Evolutionary conservation across 371 early-diverging fungal species (phyloP), one percentile per base, ranked within the genome.

Genomic region (Choanephora cucurbitarum): DNA sequence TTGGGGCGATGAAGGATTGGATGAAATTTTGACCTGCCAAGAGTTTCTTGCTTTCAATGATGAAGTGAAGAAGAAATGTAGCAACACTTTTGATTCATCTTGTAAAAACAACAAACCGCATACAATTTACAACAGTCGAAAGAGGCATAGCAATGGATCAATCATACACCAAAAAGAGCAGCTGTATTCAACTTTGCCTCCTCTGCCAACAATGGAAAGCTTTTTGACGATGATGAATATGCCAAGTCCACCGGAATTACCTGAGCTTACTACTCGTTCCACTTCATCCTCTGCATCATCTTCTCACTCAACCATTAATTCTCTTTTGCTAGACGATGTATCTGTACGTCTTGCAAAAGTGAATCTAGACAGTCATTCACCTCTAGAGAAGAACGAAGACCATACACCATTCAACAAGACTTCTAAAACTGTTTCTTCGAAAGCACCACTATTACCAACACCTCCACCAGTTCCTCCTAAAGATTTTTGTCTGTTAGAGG

Each of bases 81-180:
- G 15, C 24, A 40, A n/a, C 37, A 40, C 6, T 39, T 51, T 21
- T 21, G 34, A 15, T 44, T 24, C 14, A 23, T 18, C n/a, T 7
- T 39, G 22, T 19, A n/a, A n/a, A n/a, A n/a, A n/a, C n/a, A n/a
- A n/a, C n/a, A n/a, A 22, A 31, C 14, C n/a, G 10, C 34, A 39
- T 5, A 19, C 39, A 15, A 19, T 39, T 13, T 22, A 81, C 8
- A 72, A 51, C 8, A 76, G 73, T 14, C 60, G 83, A 7, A 59
- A 77, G 44, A 46, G 83, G 42, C 66, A 80, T 9, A 78, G 79
- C 7, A 60, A 75, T 15, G 79, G 52, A 0, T 40, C 46, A 8
- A 51, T 56, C 1, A 6, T 52, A 9, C 15, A 39, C 15, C 22
- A 23, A 19, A 13, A 33, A n/a, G 15, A 19, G 1, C 41, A 49